Evolutionary conservation across 140 eudicot genomes (phyloP).

Genomic region (Erigeron philadelphicus): DNA sequence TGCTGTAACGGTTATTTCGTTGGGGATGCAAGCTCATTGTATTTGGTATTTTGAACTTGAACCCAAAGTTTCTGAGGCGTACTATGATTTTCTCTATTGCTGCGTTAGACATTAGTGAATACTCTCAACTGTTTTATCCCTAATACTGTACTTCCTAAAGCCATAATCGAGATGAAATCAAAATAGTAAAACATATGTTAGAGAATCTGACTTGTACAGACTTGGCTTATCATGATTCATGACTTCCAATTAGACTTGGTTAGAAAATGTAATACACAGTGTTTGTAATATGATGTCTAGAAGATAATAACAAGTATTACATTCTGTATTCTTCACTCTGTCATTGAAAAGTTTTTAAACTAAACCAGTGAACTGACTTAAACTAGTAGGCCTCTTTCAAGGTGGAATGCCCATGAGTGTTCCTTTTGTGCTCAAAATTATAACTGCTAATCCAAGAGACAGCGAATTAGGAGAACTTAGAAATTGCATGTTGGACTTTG

Average conservation of each 20-base stretch:
- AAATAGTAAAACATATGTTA: conserved; percentile 11
- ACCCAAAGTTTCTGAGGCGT: neutral
- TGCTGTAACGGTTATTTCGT: neutral
- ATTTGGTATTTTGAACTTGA: conserved; percentile 15
- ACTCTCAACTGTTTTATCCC: conserved; percentile 8
- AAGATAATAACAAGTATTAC: neutral
- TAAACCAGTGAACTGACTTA: neutral
- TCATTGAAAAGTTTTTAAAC: neutral
- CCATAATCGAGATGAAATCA: neutral
- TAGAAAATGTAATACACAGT: conserved; percentile 4
- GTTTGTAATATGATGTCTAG: neutral
- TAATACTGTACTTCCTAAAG: neutral
- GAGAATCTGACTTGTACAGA: neutral
- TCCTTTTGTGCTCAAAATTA: neutral
- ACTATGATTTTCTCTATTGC: neutral
- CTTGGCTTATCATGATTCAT: neutral
- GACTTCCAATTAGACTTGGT: neutral
- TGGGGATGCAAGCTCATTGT: neutral
- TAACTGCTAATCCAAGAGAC: neutral
- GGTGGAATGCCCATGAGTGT: too few relatives aligned
- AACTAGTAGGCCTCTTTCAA: neutral
- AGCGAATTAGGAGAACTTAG: neutral
- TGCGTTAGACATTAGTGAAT: conserved; percentile 12
- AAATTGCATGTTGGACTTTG: neutral
- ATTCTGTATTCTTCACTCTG: neutral